Base-by-base conservation (phyloP, 352 stramenopile genomes). In the Phytophthora megakarya region DNA sequence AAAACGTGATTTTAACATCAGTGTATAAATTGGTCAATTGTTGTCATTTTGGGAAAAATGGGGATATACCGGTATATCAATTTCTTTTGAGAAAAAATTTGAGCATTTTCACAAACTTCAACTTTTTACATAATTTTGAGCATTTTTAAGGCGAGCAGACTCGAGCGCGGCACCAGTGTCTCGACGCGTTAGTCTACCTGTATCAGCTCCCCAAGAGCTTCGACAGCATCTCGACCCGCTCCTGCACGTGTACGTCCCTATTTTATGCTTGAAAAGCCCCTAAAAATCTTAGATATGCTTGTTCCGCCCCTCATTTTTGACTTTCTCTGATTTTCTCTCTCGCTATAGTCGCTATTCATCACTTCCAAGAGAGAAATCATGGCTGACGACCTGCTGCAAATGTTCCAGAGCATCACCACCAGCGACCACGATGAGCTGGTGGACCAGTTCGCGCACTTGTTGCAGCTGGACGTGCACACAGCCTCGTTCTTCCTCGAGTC, bases 371-470 rank as follows among this genome's bases (percentile, higher is more conserved):
- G 18, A 38, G 26, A 12, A 61, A 66, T 26, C 19, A 92, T 92
- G 83, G 80, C 80, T 49, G 86, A 95, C 65, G 84, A 95, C 47
- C 58, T 95, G 28, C 71, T 95, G 67, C 86, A 89, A 56, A 90
- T 93, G 78, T 93, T 95, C 67, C 83, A 92, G 67, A 93, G 83
- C 70, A 95, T 95, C 70, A 93, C 84, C 21, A 95, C 87, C 22
- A 82, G 70, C 37, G 87, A 95, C 62, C 84, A 92, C 55, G 87
- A 95, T 38, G 84, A 92, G 67, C 69, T 95, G 6, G 76, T 95
- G 22, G 82, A 92, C 42, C 87, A 95, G 57, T 95, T 95, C 65
- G 81, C 84, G 19, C 75, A 87, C 50, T 61, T 95, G 30, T 58
- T 95, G 65, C 69, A 92, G 60, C 61, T 90, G 46, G 83, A 93